These are phyloP conservation scores for Puccinia brachypodii DNA, from an alignment of 1,284 basidiomycete species.

Conservation along the genomic window DNA sequence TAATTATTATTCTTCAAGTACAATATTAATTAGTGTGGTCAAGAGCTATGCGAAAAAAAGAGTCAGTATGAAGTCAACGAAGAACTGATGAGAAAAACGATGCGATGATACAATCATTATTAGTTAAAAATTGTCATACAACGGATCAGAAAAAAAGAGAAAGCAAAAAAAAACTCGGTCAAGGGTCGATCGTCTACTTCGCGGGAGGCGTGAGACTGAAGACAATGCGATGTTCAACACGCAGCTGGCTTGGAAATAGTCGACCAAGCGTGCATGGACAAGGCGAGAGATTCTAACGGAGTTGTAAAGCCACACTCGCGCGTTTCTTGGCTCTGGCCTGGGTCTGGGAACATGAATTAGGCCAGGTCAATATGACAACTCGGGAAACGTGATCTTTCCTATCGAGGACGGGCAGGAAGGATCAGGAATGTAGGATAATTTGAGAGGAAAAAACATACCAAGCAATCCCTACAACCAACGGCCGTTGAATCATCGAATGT, in stretches of 20 bases:
- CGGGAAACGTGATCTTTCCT: background rate
- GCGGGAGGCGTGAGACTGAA: no score
- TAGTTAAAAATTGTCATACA: no score
- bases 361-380: background rate
- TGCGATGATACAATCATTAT: no score
- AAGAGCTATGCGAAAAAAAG: no score
- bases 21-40: no score
- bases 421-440: background rate
- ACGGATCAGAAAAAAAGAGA: no score
- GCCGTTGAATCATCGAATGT: conserved; percentile 15
- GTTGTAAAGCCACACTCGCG: background rate
- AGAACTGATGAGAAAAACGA: no score
- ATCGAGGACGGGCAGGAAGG: background rate
- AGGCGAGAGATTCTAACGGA: background rate
- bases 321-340: conserved; percentile 23
- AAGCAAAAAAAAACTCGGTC: no score
- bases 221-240: background rate
- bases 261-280: background rate
- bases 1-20: no score
- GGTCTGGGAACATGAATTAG: background rate
- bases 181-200: no score
- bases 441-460: conserved; percentile 14
- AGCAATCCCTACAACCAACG: conserved; percentile 44
- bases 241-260: background rate
- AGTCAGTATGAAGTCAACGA: no score